phyloP scores from a whole-genome alignment of 164 flowering plant genomes.

The Tinospora cordifolia region DNA sequence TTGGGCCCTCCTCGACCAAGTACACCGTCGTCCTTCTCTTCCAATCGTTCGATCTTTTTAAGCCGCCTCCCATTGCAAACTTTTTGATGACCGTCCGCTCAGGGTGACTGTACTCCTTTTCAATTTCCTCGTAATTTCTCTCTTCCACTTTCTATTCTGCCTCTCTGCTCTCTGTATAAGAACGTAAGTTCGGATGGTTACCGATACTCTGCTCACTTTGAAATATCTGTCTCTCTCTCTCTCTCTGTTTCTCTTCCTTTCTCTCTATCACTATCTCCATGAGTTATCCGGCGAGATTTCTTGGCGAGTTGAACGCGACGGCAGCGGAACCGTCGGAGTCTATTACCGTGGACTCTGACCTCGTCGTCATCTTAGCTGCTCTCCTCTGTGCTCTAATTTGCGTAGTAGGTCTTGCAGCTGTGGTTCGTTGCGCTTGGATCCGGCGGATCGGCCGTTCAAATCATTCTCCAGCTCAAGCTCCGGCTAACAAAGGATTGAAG shows the following conservation, averaged over 20 bases:
- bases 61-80: neutral
- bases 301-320: conserved; percentile 23
- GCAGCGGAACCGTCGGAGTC: conserved; percentile 15
- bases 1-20: neutral
- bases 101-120: neutral
- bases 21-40: neutral
- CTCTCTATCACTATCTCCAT: conserved; percentile 24
- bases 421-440: conserved; percentile 83
- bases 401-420: conserved; percentile 79
- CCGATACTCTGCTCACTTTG: neutral
- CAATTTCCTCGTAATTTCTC: neutral
- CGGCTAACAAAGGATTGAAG: conserved; percentile 70
- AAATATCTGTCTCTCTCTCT: neutral
- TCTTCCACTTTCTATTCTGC: neutral
- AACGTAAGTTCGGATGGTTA: neutral
- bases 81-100: neutral
- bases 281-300: conserved; percentile 30
- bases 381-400: conserved; percentile 86
- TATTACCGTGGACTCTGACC: conserved; percentile 52
- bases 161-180: neutral
- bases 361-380: conserved; percentile 77
- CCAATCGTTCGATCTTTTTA: neutral
- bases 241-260: neutral
- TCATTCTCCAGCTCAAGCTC: conserved; percentile 11
- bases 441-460: conserved; percentile 29